Evolutionary conservation across 371 early-diverging fungal species (phyloP), one percentile per base, ranked within the genome.

Genomic region (Rhizopus delemar): DNA sequence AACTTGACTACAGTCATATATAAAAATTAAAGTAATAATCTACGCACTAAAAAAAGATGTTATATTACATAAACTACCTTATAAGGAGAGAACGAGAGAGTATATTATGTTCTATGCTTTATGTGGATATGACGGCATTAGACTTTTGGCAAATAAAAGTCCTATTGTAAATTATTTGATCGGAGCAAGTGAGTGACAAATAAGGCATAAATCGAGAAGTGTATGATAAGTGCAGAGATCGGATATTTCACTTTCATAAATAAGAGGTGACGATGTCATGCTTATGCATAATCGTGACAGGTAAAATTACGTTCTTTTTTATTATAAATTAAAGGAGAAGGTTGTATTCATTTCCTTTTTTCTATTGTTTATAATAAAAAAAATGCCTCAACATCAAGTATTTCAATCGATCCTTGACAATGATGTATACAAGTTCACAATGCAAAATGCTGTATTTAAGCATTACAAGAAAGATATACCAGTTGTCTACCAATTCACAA

Each of bases 371-470:
- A 45, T 46, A 22, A 8, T 48, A 29, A 8, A 48, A 15, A 28
- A 48, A 48, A 43, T 43, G 43, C 8, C 39, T 35, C 22, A 22
- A 22, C 77, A 76, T 51, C 60, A 64, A 58, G 65, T 58, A 12
- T 64, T 76, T 32, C 63, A 52, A 9, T 79, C 80, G 13, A 74
- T 90, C 45, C 81, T 90, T 13, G 91, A 90, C 64, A 90, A 89
- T 73, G 91, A 91, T 57, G 76, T 90, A 33, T 90, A 91, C 84
- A 91, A 91, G 66, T 86, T 91, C 46, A 85, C 88, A 16, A 91
- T 91, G 92, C 92, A 91, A 59, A 78, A 89, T 60, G 90, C 88
- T 0, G 88, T 90, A 8, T 62, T 86, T 34, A 80, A 86, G 59
- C 88, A 89, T 55, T 91, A 89, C 55, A 85, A 84, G 13, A 84